phyloP scores from a whole-genome alignment of 257 asterid species.

The Fraxinus quadrangulata region DNA sequence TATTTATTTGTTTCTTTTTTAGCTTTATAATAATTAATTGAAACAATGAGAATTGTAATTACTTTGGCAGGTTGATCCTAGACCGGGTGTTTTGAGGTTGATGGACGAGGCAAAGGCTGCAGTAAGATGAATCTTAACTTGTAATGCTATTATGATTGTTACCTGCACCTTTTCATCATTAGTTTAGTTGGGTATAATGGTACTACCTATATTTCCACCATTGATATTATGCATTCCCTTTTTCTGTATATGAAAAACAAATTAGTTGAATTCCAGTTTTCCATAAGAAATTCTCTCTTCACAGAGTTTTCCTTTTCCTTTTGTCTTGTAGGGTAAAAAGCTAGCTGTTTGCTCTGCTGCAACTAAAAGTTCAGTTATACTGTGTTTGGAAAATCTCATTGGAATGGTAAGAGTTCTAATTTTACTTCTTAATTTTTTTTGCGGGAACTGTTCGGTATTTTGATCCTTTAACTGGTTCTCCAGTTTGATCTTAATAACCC shows the following conservation, averaged over 20 bases:
- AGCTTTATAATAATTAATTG: constrained; percentile 3
- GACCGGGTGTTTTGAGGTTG: constrained; percentile 96
- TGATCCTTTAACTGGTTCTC: not conserved
- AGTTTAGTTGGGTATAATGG: constrained; percentile 6
- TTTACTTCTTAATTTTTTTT: not conserved
- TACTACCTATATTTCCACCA: not conserved
- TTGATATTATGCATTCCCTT: not conserved
- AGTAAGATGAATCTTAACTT: constrained; percentile 56
- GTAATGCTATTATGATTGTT: constrained; percentile 13
- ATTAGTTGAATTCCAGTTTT: not conserved
- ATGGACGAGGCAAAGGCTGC: constrained; percentile 97
- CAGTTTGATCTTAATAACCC: not conserved
- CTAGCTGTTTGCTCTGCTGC: constrained; percentile 98
- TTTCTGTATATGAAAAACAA: not conserved
- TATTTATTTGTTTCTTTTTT: not conserved
- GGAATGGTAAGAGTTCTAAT: constrained; percentile 59
- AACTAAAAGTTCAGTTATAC: constrained; percentile 90
- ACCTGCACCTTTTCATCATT: constrained; percentile 12
- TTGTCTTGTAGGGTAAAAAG: constrained; percentile 64
- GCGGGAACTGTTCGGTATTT: too few species aligned
- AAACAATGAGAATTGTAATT: constrained; percentile 16
- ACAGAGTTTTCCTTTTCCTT: constrained; percentile 10
- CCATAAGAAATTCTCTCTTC: not conserved
- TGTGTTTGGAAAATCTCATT: constrained; percentile 86
- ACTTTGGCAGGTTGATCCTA: constrained; percentile 76